Percentiles rank a stretch among this genome's conserved stretches.
phyloP scores from a whole-genome alignment of 2,329 filamentous ascomycete species.

The Metarhizium anisopliae region DNA sequence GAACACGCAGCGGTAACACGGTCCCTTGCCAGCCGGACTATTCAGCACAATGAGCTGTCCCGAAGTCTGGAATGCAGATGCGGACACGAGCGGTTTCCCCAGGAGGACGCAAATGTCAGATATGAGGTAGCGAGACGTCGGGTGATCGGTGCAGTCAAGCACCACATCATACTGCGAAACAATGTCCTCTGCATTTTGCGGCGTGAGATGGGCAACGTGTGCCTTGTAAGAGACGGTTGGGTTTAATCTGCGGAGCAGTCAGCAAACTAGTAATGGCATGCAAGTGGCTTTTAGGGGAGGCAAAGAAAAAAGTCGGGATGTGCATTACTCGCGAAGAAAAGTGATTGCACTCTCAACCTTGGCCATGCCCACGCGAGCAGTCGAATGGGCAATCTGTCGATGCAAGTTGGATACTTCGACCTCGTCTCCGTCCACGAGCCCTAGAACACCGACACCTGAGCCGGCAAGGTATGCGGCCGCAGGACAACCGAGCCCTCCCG shows the following conservation, averaged over 20 bases:
- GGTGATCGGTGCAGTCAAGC: slow-evolving; percentile 92
- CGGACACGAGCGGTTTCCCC: slow-evolving; percentile 73
- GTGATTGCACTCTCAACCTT: slow-evolving; percentile 73
- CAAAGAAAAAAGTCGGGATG: too few species aligned
- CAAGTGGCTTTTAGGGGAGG: not conserved
- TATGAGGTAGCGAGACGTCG: slow-evolving; percentile 83
- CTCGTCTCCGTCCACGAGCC: slow-evolving; percentile 76
- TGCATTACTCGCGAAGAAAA: slow-evolving; percentile 42
- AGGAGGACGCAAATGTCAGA: slow-evolving; percentile 82
- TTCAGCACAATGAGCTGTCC: slow-evolving; percentile 89
- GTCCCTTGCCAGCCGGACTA: slow-evolving; percentile 64
- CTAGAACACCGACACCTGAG: slow-evolving; percentile 75
- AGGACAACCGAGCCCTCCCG: slow-evolving; percentile 85
- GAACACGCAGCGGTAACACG: slow-evolving; percentile 92
- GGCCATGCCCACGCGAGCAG: slow-evolving; percentile 57
- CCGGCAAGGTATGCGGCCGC: slow-evolving; percentile 89
- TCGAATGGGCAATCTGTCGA: slow-evolving; percentile 77
- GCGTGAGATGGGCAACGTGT: slow-evolving; percentile 55
- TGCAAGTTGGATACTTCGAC: slow-evolving; percentile 91
- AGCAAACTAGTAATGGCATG: not conserved
- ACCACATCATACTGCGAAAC: slow-evolving; percentile 70
- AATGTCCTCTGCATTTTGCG: slow-evolving; percentile 57
- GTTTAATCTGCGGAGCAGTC: slow-evolving; percentile 51
- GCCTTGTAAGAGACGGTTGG: slow-evolving; percentile 56
- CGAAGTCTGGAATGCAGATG: slow-evolving; percentile 79